Base-by-base conservation (phyloP, 2,329 filamentous ascomycete species). In the Alternaria incomplexa region DNA sequence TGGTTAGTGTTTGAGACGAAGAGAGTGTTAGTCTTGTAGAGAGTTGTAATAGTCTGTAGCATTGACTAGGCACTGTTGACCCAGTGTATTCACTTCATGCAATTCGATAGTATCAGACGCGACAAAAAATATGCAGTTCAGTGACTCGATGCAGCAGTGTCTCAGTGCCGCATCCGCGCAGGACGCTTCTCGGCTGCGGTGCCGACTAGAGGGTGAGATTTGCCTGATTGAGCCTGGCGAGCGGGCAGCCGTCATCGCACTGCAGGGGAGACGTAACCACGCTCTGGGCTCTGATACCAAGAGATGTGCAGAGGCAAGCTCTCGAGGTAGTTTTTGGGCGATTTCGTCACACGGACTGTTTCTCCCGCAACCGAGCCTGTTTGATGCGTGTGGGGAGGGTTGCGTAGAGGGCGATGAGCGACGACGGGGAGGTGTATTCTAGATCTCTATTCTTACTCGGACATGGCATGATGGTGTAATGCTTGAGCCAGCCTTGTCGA, bases 381-480 rank as follows among this genome's bases (percentile, higher is more conserved):
- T 44, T 65, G 52, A 40, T 53, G 32, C 30, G 56, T 13, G 28
- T 43, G 40, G 56, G 20, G 51, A 9, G 32, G 22, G 23, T 8
- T 15, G 22, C 22, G 57, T 26, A 17, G 54, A 23, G 28, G n/a
- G 40, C 13, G 26, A 13, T 13, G 48, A n/a, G 48, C 40, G 30
- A 13, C 13, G 51, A 44, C 30, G 23, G 25, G 13, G 32, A 23
- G 22, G 3, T 12, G 11, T 26, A 15, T 22, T 56, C 50, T 59
- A 25, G 32, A 51, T 17, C 23, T 58, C 58, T 57, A 68, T 67
- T 63, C 44, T 62, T 51, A 47, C 51, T 25, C 50, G 44, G 53
- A 26, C 44, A 51, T 40, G 57, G 51, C 45, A 63, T 66, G 64
- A 68, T 63, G 66, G 52, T 63, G 69, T 67, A 67, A 67, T 68